Conservation (phyloP, 2,329 filamentous ascomycete species). For the Paecilomyces formosus region DNA sequence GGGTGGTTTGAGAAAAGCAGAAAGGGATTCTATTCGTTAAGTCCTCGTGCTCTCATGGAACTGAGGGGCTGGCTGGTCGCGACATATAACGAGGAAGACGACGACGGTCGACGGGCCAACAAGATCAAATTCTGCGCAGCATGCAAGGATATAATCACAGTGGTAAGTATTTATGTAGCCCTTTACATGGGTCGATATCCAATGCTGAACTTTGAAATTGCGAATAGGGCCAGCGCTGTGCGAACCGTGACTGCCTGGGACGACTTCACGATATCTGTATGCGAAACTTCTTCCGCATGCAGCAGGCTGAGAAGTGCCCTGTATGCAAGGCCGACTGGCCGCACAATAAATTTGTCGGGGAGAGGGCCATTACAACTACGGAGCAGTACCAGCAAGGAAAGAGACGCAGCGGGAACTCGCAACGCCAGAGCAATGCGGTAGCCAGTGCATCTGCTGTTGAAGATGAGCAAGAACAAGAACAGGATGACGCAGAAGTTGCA, state of each 20-base stretch:
- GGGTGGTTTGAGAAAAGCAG: conserved; percentile 76
- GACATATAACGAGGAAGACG: conserved; percentile 73
- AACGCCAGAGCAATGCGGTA: neutral
- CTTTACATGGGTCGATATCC: neutral
- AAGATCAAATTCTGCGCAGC: conserved; percentile 81
- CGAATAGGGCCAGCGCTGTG: conserved; percentile 63
- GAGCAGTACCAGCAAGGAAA: conserved; percentile 18
- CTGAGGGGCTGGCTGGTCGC: conserved; percentile 76
- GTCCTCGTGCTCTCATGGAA: conserved; percentile 75
- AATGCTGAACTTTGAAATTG: neutral
- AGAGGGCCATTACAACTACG: conserved; percentile 37
- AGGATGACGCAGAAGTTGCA: neutral
- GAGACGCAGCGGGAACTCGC: conserved; percentile 15
- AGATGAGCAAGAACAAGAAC: neutral
- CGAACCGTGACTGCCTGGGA: conserved; percentile 57
- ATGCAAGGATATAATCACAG: conserved; percentile 82
- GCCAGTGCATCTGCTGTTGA: neutral
- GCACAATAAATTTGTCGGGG: conserved; percentile 46
- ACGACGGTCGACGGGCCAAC: conserved; percentile 49
- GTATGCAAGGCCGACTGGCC: conserved; percentile 46
- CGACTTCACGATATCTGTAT: conserved; percentile 73
- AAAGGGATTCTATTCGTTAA: conserved; percentile 66
- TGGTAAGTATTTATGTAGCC: conserved; percentile 34
- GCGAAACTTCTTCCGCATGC: conserved; percentile 63
- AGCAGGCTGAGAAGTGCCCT: conserved; percentile 57